Percentiles rank a stretch among this genome's conserved stretches.
phyloP scores from a whole-genome alignment of 352 stramenopile species.

The Phytophthora cryptogea region DNA sequence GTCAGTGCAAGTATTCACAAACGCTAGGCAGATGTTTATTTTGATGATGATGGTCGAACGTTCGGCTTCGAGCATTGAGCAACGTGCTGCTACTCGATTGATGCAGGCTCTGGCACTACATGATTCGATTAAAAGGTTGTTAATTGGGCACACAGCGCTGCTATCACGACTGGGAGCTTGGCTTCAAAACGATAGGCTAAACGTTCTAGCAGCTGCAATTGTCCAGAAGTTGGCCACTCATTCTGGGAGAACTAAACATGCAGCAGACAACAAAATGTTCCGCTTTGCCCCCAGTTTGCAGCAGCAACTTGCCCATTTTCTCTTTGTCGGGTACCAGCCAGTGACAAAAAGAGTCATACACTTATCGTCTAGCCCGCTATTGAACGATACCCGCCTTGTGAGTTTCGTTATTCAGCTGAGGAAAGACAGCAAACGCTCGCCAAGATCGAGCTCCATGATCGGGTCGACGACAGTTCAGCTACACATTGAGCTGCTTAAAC shows the following conservation, averaged over 20 bases:
- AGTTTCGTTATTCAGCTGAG: not conserved
- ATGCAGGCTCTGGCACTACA: slow-evolving; percentile 32
- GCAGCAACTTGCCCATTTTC: slow-evolving; percentile 37
- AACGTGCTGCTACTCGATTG: slow-evolving; percentile 26
- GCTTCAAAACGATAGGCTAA: slow-evolving; percentile 13
- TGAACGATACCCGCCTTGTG: not conserved
- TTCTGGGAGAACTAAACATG: not conserved
- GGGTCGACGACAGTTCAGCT: slow-evolving; percentile 1
- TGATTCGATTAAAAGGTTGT: slow-evolving; percentile 11
- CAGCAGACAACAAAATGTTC: slow-evolving; percentile 8
- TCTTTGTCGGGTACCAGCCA: slow-evolving; percentile 28
- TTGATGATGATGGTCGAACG: slow-evolving; percentile 39
- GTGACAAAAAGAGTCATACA: not conserved
- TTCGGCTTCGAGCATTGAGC: slow-evolving; percentile 25
- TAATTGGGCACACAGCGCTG: slow-evolving; percentile 12
- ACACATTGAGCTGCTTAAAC: slow-evolving; percentile 11
- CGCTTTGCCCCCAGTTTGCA: slow-evolving; percentile 34
- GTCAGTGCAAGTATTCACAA: slow-evolving; percentile 29
- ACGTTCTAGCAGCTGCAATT: slow-evolving; percentile 17
- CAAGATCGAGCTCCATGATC: not conserved
- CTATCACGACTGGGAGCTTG: slow-evolving; percentile 21
- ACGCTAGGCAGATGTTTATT: slow-evolving; percentile 19
- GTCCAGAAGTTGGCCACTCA: slow-evolving; percentile 11
- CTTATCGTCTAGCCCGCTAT: not conserved
- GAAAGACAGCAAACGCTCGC: not conserved